Evolutionary conservation across 805 yeast genomes (phyloP).

Genomic region (Candida sanyiensis): DNA sequence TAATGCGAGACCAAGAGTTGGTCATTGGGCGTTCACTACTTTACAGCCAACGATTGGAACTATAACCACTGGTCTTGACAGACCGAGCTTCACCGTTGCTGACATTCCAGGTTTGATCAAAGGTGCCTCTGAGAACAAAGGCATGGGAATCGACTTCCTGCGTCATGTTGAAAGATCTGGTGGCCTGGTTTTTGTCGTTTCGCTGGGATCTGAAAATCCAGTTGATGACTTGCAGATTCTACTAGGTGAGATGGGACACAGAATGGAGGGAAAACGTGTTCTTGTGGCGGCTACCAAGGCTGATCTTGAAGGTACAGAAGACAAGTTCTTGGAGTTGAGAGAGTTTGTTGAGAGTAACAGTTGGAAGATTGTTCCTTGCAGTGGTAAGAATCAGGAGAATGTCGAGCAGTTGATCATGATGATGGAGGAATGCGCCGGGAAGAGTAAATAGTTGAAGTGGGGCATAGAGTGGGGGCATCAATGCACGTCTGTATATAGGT

Average conservation of each 20-base stretch:
- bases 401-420: conserved; percentile 60
- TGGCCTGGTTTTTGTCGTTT: conserved; percentile 82
- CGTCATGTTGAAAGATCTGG: conserved; percentile 90
- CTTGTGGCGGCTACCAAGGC: conserved; percentile 93
- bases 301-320: conserved; percentile 55
- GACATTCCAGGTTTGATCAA: conserved; percentile 94
- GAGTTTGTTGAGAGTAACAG: conserved; percentile 34
- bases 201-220: conserved; percentile 66
- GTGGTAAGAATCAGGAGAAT: conserved; percentile 71
- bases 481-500: too few species aligned
- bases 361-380: conserved; percentile 80
- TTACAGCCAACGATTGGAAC: conserved; percentile 91
- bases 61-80: conserved; percentile 57
- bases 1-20: conserved; percentile 83
- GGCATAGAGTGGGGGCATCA: too few species aligned
- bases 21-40: conserved; percentile 97
- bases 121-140: conserved; percentile 81
- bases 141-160: conserved; percentile 90
- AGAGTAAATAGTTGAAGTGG: too few species aligned
- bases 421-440: conserved; percentile 54
- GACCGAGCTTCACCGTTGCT: conserved; percentile 78
- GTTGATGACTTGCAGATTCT: conserved; percentile 56
- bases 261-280: conserved; percentile 55
- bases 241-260: conserved; percentile 65
- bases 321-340: conserved; percentile 41